Evolutionary conservation across 768 basidiomycete species (phyloP).

Genomic region (Lentinula edodes): DNA sequence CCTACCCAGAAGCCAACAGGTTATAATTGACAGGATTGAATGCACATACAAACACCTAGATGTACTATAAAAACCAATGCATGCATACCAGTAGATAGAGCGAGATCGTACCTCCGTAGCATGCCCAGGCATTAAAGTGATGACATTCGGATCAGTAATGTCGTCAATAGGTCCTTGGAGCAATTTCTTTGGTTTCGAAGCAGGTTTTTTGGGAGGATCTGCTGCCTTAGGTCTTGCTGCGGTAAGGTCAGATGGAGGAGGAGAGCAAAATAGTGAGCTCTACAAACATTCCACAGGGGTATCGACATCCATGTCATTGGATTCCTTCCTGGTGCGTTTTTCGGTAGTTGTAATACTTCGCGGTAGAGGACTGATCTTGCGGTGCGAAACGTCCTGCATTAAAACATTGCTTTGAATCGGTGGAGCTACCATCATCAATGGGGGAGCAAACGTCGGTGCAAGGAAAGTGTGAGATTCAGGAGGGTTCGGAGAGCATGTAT

Average conservation of each 20-base stretch:
- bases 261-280: neutral
- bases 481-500: slow-evolving; percentile 59
- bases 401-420: slow-evolving; percentile 7
- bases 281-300: slow-evolving; percentile 23
- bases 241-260: neutral
- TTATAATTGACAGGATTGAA: slow-evolving; percentile 64
- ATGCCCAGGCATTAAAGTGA: slow-evolving; percentile 52
- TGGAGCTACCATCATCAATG: slow-evolving; percentile 5
- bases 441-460: slow-evolving; percentile 9
- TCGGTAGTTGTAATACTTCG: slow-evolving; percentile 47
- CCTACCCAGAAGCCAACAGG: slow-evolving; percentile 72
- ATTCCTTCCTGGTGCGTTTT: slow-evolving; percentile 55
- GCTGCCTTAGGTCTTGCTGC: slow-evolving; percentile 7
- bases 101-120: slow-evolving; percentile 44
- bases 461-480: slow-evolving; percentile 19
- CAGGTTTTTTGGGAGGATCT: slow-evolving; percentile 10
- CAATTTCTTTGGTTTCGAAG: slow-evolving; percentile 25
- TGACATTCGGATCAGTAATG: slow-evolving; percentile 32
- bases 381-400: slow-evolving; percentile 28
- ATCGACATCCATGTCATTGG: slow-evolving; percentile 45
- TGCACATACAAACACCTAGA: slow-evolving; percentile 73
- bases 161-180: slow-evolving; percentile 38
- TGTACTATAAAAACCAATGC: neutral
- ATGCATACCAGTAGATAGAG: neutral
- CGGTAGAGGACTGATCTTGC: slow-evolving; percentile 45